Evolutionary conservation across 257 asterid genomes (phyloP).

Genomic region (Gardenia jasminoides): DNA sequence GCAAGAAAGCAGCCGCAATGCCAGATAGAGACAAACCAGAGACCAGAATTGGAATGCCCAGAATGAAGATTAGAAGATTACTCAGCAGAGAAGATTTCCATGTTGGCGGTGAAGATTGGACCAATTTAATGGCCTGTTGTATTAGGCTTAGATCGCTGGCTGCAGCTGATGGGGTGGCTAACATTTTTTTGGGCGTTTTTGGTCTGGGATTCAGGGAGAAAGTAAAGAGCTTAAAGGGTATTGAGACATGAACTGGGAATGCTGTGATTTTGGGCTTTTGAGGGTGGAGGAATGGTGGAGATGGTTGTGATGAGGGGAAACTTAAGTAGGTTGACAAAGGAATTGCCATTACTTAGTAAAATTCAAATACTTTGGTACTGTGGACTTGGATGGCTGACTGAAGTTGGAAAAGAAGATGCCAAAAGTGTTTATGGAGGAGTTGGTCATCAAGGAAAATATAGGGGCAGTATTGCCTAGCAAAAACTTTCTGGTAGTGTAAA

Average conservation of each 20-base stretch:
- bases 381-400: background rate
- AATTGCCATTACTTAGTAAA: slow-evolving; percentile 20
- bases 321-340: slow-evolving; percentile 12
- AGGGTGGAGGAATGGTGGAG: slow-evolving; percentile 14
- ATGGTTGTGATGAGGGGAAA: slow-evolving; percentile 13
- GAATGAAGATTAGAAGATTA: slow-evolving; percentile 51
- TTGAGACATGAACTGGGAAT: slow-evolving; percentile 21
- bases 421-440: background rate
- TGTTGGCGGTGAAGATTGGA: slow-evolving; percentile 70
- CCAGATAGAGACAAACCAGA: slow-evolving; percentile 85
- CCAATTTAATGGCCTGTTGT: slow-evolving; percentile 51
- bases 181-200: slow-evolving; percentile 21
- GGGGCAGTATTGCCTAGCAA: background rate
- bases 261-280: slow-evolving; percentile 13
- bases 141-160: slow-evolving; percentile 47
- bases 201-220: slow-evolving; percentile 27
- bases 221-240: slow-evolving; percentile 25
- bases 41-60: slow-evolving; percentile 74
- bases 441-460: background rate
- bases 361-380: background rate
- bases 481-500: background rate
- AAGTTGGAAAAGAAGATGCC: background rate
- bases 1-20: slow-evolving; percentile 77
- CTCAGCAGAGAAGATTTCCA: slow-evolving; percentile 75
- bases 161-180: slow-evolving; percentile 32